Conservation (phyloP, 768 basidiomycete species). For the Crassisporium funariophilum region DNA sequence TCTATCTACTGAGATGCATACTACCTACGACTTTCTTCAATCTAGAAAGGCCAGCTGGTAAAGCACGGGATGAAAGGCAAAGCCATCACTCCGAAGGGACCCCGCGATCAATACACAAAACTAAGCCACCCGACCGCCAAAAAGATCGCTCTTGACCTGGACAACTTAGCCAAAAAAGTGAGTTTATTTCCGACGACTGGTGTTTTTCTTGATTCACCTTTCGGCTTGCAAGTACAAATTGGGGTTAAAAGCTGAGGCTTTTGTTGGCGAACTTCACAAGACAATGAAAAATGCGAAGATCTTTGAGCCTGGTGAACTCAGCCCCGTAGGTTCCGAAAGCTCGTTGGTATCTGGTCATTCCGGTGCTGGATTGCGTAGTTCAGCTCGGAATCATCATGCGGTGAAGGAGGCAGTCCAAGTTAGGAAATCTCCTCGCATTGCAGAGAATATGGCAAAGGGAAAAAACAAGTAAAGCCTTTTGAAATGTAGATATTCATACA, state of each 20-base stretch:
- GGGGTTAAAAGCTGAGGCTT: not conserved
- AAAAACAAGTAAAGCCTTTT: no score
- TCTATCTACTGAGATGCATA: not conserved
- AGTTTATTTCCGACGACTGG: conserved; percentile 1
- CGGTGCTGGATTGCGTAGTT: not conserved
- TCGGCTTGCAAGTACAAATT: not conserved
- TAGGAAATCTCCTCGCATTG: not conserved
- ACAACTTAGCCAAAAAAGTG: not conserved
- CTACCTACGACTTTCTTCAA: not conserved
- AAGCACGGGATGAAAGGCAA: conserved; percentile 1
- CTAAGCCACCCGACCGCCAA: conserved; percentile 4
- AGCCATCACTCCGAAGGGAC: conserved; percentile 1
- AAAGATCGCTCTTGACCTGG: not conserved
- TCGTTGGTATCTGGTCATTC: not conserved
- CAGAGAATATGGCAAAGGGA: not conserved
- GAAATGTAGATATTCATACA: no score
- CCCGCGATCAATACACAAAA: conserved; percentile 1
- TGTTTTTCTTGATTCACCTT: not conserved
- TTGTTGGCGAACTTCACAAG: not conserved
- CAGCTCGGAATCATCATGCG: not conserved
- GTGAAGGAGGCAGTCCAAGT: not conserved
- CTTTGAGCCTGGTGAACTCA: not conserved
- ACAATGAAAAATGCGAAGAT: not conserved
- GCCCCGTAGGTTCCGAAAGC: not conserved
- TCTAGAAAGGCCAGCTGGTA: conserved; percentile 2